These are phyloP conservation scores for Zymoseptoria pseudotritici DNA, from an alignment of 2,329 filamentous ascomycete species.

Conservation along the genomic window DNA sequence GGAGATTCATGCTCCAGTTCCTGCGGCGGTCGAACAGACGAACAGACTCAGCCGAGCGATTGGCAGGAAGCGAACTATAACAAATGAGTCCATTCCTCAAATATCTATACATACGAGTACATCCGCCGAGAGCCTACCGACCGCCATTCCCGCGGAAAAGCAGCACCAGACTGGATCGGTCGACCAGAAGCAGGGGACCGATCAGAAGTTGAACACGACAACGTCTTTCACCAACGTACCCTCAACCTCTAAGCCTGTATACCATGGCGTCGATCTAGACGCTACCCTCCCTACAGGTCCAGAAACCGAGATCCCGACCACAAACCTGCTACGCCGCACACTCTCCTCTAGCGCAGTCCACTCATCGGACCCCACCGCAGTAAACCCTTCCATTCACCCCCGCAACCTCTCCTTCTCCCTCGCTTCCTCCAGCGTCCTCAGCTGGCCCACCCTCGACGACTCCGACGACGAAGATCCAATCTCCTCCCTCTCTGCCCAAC, in stretches of 20 bases:
- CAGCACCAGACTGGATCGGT: not conserved
- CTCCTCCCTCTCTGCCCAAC: constrained; percentile 12
- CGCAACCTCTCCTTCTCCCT: constrained; percentile 68
- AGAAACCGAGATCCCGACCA: constrained; percentile 37
- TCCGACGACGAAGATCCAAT: constrained; percentile 23
- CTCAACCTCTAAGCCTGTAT: constrained; percentile 53
- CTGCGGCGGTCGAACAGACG: constrained; percentile 11
- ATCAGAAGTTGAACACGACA: constrained; percentile 4
- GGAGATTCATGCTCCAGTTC: not conserved
- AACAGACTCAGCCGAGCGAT: constrained; percentile 11
- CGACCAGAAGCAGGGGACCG: not conserved
- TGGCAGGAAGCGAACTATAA: constrained; percentile 8
- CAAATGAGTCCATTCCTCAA: constrained; percentile 13
- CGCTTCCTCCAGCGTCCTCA: constrained; percentile 65
- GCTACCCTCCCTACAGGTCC: constrained; percentile 46
- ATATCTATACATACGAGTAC: constrained; percentile 1
- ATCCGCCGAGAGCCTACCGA: not conserved
- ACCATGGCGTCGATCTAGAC: constrained; percentile 53
- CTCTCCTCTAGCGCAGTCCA: constrained; percentile 31
- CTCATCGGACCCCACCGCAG: constrained; percentile 28
- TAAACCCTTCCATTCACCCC: constrained; percentile 31
- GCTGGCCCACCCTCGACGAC: constrained; percentile 45
- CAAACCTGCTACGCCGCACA: constrained; percentile 54
- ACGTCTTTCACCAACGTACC: constrained; percentile 23
- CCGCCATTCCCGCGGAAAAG: not conserved